Evolutionary conservation across 345 rosid species (phyloP), one percentile per base, ranked within the genome.

Genomic region (Eucalyptus urophylla): DNA sequence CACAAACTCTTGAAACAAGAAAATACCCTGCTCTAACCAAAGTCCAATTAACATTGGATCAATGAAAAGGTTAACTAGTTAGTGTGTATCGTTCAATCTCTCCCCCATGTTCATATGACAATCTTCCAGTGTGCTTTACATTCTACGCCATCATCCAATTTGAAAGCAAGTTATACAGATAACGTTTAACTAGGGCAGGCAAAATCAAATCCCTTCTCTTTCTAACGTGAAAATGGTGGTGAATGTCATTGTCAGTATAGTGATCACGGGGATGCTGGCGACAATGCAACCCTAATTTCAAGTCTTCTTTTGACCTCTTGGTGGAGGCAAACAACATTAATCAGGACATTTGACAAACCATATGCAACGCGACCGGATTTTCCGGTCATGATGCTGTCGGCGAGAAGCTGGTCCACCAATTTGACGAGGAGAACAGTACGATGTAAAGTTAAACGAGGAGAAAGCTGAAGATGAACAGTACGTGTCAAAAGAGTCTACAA

Each of bases 41-140:
- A 17, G 81, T 72, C 25, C 25, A 72, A 33, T 8, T 69, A 33
- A 5, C 80, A 33, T 69, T 17, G 80, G 80, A 17, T 69, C 44
- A 69, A 5, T 17, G 14, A 69, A 69, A 69, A 37, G 43, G 43
- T 69, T 72, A 17, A 72, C 31, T 62, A 62, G 69, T 16, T 29
- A 62, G 69, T 29, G 69, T 27, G 33, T 0, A 62, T 27, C 33
- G 31, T 62, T 62, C 69, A 1, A 62, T 62, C 31, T 62, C 69
- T 62, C 8, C 14, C 31, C 0, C 62, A 0, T 31, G 33, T 33
- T 72, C 81, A 17, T 33, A 11, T 3, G 22, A 9, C 14, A 72
- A 72, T 72, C 40, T 37, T 33, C 22, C 45, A 11, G 10, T 72
- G 81, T 5, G 81, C 44, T 33, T 9, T 10, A 5, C 45, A 19